Evolutionary conservation across 139 green algal genomes (phyloP), one percentile per base, ranked within the genome.

Genomic region (Tetradesmus obliquus): DNA sequence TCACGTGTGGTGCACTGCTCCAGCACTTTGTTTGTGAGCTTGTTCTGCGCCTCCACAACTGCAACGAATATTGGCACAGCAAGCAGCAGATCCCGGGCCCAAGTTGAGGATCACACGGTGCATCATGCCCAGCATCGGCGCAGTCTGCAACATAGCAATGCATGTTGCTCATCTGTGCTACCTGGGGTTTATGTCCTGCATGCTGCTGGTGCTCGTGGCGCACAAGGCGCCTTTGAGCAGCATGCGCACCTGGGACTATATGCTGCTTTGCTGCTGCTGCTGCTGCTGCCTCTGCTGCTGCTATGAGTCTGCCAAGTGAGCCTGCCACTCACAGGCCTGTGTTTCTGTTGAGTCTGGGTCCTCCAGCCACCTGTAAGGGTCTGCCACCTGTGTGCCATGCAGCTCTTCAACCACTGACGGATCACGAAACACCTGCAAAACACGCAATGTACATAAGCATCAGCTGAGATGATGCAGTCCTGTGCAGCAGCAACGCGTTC

Each of bases 311-410:
- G 4, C n/a, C 74, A 55, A n/a, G 5, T n/a, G 12, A 10, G 8
- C 7, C 15, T 8, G 58, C 24, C 72, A 92, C 94, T 83, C 89
- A 96, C 95, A 98, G 57, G 90, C 92, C 53, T 94, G 90, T 1
- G 97, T 98, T 86, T 98, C 96, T 3, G 94, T 72, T 1, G 86
- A 80, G 66, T 99, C 97, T 1, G 97, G 97, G 91, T 99, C 97
- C 90, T 99, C 98, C 62, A 99, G 95, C 96, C 96, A 99, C 58
- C 95, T 91, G 93, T 98, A 98, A 0, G 96, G 96, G 82, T 98
- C 98, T 0, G 94, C 87, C 13, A 99, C 92, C 20, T 93, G 55
- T 5, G 95, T 90, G 0, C 97, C 97, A 93, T 98, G 96, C 82
- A 97, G 93, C 3, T 92, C 66, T 19, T 99, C 96, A 2, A 97